Base-by-base conservation (phyloP, 2,329 filamentous ascomycete genomes). In the Diaporthe capsici region DNA sequence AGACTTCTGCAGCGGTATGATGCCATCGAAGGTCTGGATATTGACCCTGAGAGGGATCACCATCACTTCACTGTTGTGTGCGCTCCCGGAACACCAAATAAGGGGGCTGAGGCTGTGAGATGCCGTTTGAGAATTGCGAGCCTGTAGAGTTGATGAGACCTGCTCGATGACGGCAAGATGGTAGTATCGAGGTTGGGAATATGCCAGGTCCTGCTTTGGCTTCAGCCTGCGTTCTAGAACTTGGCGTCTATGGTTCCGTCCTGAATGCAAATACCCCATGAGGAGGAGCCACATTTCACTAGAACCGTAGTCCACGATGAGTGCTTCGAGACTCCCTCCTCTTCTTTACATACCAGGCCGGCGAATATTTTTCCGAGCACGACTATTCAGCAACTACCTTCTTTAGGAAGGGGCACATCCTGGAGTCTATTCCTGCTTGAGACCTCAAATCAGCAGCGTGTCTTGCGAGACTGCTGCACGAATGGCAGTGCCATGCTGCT, bases 61-160 rank as follows among this genome's bases (percentile, higher is more conserved):
- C 37, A 44, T 34, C 71, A 67, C 10, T 73, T 73, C 10, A 67
- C 71, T 2, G 28, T 73, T 17, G 61, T 65, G 2, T 31, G 34
- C 22, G 61, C 47, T 4, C 71, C 71, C 2, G 71, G 71, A 1
- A 67, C 60, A 6, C 60, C 71, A 10, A 44, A 44, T 6, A 34
- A 47, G 6, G 49, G 25, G 1, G 6, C 28, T 8, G 34, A 53
- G 47, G 47, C 71, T 3, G 71, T 73, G 7, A 73, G 22, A 57
- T 73, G 71, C 39, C 71, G 37, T 1, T 34, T 73, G 20, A 73
- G 49, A 25, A n/a, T 73, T 20, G 71, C 58, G 20, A 37, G 9
- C 22, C 12, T 20, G 31, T 37, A n/a, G 9, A n/a, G 8, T 2
- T 37, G 31, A 28, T 28, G 13, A 15, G n/a, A 1, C 51, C 6